Evolutionary conservation across 148 eudicot genomes (phyloP), one percentile per base, ranked within the genome.

Genomic region (Camellia lanceoleosa): DNA sequence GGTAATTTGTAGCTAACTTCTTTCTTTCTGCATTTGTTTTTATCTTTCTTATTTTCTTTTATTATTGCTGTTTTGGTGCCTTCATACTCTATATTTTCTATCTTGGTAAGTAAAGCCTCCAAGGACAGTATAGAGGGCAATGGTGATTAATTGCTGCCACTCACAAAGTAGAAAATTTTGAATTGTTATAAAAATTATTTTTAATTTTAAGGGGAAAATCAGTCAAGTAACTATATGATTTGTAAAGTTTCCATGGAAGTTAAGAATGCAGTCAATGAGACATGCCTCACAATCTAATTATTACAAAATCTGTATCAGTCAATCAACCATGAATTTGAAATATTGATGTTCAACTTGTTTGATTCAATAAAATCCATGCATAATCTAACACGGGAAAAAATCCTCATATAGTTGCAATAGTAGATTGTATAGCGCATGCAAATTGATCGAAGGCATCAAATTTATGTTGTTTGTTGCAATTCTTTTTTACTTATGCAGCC

Each of bases 1-100:
- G 98, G 99, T 92, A 84, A 72, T 71, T 55, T 76, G 7, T 81
- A 19, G 5, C 41, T 19, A 14, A n/a, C 4, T 3, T 77, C 11
- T 72, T 38, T 23, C 55, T 79, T 60, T 49, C 51, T 12, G 30
- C 70, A 68, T 74, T 23, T 63, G 7, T 44, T 70, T 7, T 13
- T 3, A 4, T 19, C 6, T 71, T 51, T 13, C 20, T 56, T 30
- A 9, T 9, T 20, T 67, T 67, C 23, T 20, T 56, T 59, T 79
- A 5, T 56, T 70, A 5, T 42, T 55, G 15, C 10, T 56, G 7
- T 8, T 15, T 77, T 16, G 72, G 72, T 65, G 12, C 62, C 46
- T 63, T 23, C 7, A 23, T 63, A 46, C 51, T 47, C 8, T 7
- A 5, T 65, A 30, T 23, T 61, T 30, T 46, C 7, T 49, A 19